These are phyloP conservation scores for Globisporangium camurandrum DNA, from an alignment of 352 stramenopile genomes.

Conservation along the genomic window DNA sequence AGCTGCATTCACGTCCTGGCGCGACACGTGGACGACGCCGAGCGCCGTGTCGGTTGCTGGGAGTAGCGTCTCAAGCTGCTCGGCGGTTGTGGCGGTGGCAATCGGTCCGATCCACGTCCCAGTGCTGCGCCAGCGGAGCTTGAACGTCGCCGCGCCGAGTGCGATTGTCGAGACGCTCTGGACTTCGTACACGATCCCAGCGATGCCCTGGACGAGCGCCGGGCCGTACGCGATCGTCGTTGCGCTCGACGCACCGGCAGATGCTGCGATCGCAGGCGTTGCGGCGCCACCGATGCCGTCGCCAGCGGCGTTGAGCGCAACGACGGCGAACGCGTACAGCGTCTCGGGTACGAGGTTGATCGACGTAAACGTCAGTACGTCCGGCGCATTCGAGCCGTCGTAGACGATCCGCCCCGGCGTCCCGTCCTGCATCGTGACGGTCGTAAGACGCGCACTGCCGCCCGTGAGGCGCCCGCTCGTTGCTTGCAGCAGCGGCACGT, in stretches of 20 bases:
- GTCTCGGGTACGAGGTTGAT: slow-evolving; percentile 83
- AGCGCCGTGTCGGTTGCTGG: slow-evolving; percentile 21
- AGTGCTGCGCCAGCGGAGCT: slow-evolving; percentile 33
- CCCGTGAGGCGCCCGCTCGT: slow-evolving; percentile 86
- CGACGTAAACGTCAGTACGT: slow-evolving; percentile 70
- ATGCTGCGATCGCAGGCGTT: slow-evolving; percentile 89
- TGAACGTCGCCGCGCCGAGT: slow-evolving; percentile 35
- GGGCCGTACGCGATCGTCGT: slow-evolving; percentile 88
- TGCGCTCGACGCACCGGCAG: slow-evolving; percentile 75
- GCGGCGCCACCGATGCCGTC: slow-evolving; percentile 79
- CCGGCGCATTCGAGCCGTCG: slow-evolving; percentile 80
- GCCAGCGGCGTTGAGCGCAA: slow-evolving; percentile 90
- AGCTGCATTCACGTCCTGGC: slow-evolving; percentile 30
- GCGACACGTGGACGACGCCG: slow-evolving; percentile 55
- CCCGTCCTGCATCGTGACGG: slow-evolving; percentile 77
- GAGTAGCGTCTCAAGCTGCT: slow-evolving; percentile 34
- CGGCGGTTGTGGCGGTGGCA: slow-evolving; percentile 28
- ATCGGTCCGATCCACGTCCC: slow-evolving; percentile 32
- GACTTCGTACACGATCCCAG: slow-evolving; percentile 92
- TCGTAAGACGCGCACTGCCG: slow-evolving; percentile 45
- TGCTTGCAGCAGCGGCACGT: slow-evolving; percentile 89
- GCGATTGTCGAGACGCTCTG: slow-evolving; percentile 79
- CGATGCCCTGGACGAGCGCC: slow-evolving; percentile 86
- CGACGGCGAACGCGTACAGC: slow-evolving; percentile 90
- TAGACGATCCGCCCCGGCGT: slow-evolving; percentile 89